Evolutionary conservation across 371 early-diverging fungal genomes (phyloP).

Genomic region (Mucor piriformis): DNA sequence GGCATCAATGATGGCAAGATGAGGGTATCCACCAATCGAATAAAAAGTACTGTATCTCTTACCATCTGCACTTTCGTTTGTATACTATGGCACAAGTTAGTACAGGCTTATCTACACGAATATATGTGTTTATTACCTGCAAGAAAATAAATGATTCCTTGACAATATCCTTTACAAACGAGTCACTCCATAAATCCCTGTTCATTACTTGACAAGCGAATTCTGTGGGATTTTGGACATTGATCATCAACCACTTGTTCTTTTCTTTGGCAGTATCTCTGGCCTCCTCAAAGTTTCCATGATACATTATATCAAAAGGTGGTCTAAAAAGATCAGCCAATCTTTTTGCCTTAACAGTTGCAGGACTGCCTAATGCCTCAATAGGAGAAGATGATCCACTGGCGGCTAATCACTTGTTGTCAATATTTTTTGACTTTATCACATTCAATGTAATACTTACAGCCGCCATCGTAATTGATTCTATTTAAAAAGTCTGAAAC

Average conservation of each 20-base stretch:
- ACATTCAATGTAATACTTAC: background rate
- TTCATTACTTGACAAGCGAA: conserved; percentile 90
- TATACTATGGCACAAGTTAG: conserved; percentile 47
- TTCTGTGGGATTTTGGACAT: conserved; percentile 82
- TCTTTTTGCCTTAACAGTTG: conserved; percentile 49
- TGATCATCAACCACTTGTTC: conserved; percentile 86
- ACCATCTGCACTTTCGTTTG: conserved; percentile 72
- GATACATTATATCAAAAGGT: conserved; percentile 87
- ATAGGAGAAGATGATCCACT: conserved; percentile 8
- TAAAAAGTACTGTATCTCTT: conserved; percentile 74
- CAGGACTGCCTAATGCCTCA: conserved; percentile 14
- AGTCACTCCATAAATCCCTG: conserved; percentile 91
- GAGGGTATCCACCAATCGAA: conserved; percentile 71
- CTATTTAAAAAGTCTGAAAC: conserved; percentile 31
- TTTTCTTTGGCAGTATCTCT: conserved; percentile 66
- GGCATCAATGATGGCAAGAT: conserved; percentile 89
- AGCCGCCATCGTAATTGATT: conserved; percentile 17
- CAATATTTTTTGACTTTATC: background rate
- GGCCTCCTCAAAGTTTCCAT: conserved; percentile 78
- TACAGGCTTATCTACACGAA: background rate
- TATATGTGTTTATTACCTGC: conserved; percentile 52
- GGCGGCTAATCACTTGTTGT: background rate
- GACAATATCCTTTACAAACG: conserved; percentile 75
- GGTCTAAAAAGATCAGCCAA: conserved; percentile 83
- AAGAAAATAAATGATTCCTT: conserved; percentile 82